These are phyloP conservation scores for Lactarius vividus DNA, from an alignment of 768 basidiomycete species.

Conservation along the genomic window DNA sequence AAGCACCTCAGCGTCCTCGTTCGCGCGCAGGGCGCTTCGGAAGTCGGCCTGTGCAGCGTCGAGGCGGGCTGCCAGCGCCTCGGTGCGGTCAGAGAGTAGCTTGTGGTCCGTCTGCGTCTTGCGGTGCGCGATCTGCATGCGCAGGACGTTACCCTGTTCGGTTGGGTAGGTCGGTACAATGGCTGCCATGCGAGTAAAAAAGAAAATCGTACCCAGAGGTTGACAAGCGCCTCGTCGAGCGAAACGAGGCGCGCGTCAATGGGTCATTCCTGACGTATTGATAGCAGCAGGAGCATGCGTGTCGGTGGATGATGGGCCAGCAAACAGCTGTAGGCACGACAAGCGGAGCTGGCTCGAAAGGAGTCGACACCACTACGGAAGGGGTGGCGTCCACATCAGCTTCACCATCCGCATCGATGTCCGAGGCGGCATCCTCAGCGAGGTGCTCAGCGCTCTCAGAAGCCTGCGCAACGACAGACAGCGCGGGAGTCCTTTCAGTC, in stretches of 20 bases:
- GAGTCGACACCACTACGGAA: neutral
- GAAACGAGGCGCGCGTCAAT: slow-evolving; percentile 22
- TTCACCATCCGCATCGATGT: slow-evolving; percentile 21
- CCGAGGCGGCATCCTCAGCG: slow-evolving; percentile 21
- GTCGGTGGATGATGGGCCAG: neutral
- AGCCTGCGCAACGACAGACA: slow-evolving; percentile 18
- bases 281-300: slow-evolving; percentile 9
- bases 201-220: slow-evolving; percentile 23
- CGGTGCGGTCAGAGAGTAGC: slow-evolving; percentile 25
- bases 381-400: slow-evolving; percentile 15
- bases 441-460: slow-evolving; percentile 21
- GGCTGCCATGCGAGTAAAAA: neutral
- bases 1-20: slow-evolving; percentile 11
- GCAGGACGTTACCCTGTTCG: slow-evolving; percentile 24
- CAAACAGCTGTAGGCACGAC: neutral
- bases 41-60: slow-evolving; percentile 24
- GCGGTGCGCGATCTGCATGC: slow-evolving; percentile 29
- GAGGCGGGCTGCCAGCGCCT: slow-evolving; percentile 24
- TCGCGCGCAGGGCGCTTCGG: neutral
- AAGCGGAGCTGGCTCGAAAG: neutral
- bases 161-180: neutral
- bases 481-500: slow-evolving; percentile 1
- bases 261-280: neutral
- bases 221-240: slow-evolving; percentile 28
- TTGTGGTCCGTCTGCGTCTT: slow-evolving; percentile 29